A percentile compares a stretch with the other conserved stretches of the same genome.
Conservation (phyloP, 2,329 filamentous ascomycete species). For the Fusarium udum region DNA sequence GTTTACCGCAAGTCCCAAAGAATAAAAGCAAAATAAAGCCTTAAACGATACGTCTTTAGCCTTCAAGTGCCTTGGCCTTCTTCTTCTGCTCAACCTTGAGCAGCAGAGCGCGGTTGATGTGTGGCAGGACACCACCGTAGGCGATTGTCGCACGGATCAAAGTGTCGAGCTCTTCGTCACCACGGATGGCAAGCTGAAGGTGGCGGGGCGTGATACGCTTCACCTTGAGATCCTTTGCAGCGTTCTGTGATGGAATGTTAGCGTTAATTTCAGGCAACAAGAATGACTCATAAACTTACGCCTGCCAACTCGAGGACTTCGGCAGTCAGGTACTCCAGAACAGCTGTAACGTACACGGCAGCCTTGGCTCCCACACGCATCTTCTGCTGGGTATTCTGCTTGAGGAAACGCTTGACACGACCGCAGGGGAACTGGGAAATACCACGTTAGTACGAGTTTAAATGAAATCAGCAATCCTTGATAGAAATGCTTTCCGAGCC, state of each 20-base stretch:
- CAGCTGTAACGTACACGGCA: slow-evolving; percentile 96
- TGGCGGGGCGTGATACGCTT: slow-evolving; percentile 99
- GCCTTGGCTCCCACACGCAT: slow-evolving; percentile 99
- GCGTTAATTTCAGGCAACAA: slow-evolving; percentile 27
- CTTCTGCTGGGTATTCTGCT: slow-evolving; percentile 99
- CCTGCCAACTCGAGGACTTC: slow-evolving; percentile 98
- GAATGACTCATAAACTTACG: slow-evolving; percentile 59
- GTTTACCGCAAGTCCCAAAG: slow-evolving; percentile 38
- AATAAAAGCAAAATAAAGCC: slow-evolving; percentile 36
- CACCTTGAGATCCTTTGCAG: slow-evolving; percentile 99
- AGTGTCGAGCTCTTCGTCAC: slow-evolving; percentile 97
- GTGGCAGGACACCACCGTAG: slow-evolving; percentile 96
- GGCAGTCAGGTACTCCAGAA: slow-evolving; percentile 96
- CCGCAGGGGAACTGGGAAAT: slow-evolving; percentile 88
- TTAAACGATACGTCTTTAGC: slow-evolving; percentile 43
- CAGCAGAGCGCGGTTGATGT: slow-evolving; percentile 97
- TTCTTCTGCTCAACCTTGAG: slow-evolving; percentile 99
- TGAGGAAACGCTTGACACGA: slow-evolving; percentile 99
- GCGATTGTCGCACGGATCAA: slow-evolving; percentile 97
- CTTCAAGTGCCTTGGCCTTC: slow-evolving; percentile 70
- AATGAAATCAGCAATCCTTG: slow-evolving; percentile 1
- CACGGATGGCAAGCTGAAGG: slow-evolving; percentile 95
- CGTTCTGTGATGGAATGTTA: slow-evolving; percentile 70
- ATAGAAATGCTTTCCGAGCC: slow-evolving; percentile 14
- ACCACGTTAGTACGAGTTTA: slow-evolving; percentile 35